Conservation (phyloP, 176 grass and related monocot genomes). For the Carex myosuroides region DNA sequence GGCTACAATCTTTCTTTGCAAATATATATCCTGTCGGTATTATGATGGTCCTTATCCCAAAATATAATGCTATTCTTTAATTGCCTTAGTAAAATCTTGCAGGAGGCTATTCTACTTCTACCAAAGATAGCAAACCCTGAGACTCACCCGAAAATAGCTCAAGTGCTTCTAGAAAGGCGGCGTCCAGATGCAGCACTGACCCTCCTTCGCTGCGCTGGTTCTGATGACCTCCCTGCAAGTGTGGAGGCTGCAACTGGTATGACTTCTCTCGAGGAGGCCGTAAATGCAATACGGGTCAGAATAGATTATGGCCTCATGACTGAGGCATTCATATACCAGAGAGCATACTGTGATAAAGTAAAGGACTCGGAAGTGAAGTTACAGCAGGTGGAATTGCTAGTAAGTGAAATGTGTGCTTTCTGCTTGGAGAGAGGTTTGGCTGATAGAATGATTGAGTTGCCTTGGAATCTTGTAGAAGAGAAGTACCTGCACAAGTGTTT, state of each 20-base stretch:
- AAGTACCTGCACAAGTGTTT: slow-evolving; percentile 82
- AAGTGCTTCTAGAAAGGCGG: slow-evolving; percentile 76
- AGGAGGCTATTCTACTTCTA: slow-evolving; percentile 79
- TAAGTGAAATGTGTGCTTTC: slow-evolving; percentile 64
- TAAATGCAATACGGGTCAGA: slow-evolving; percentile 67
- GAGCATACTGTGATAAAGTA: slow-evolving; percentile 53
- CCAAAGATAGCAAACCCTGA: slow-evolving; percentile 65
- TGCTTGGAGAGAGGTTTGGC: slow-evolving; percentile 58
- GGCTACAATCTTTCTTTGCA: not conserved
- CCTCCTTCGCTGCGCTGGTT: slow-evolving; percentile 53
- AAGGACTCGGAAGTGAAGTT: slow-evolving; percentile 49
- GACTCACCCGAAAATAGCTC: slow-evolving; percentile 82
- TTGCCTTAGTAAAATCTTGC: not conserved
- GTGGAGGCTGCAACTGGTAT: slow-evolving; percentile 36
- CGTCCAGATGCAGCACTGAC: slow-evolving; percentile 69
- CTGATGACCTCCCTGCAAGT: slow-evolving; percentile 38
- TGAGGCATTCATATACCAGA: slow-evolving; percentile 87
- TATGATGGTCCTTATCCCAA: not conserved
- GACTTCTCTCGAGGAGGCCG: slow-evolving; percentile 54
- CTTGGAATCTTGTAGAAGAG: slow-evolving; percentile 83
- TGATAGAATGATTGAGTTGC: slow-evolving; percentile 86
- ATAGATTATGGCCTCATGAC: slow-evolving; percentile 79
- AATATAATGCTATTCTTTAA: not conserved
- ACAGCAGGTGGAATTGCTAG: slow-evolving; percentile 57
- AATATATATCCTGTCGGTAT: not conserved